Base-by-base conservation (phyloP, 306 rosid genomes). In the Prunus mira region DNA sequence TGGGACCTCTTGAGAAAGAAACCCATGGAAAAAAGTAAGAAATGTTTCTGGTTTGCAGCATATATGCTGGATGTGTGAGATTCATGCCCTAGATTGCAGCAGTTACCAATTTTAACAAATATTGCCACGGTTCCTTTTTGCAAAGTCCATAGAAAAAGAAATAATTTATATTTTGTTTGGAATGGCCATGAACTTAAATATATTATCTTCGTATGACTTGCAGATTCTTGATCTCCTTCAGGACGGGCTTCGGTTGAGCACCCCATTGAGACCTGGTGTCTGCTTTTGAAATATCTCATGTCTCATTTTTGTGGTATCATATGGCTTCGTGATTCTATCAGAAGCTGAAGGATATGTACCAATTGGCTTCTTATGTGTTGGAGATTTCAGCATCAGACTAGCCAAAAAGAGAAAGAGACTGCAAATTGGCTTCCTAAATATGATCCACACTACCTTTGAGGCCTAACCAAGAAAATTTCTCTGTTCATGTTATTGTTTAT, bases 191-290 rank as follows among this genome's bases (percentile, higher is more conserved):
- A 52, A 14, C 50, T 30, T 65, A 30, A 38, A 65, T 22, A 49
- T 49, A 58, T 18, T 12, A 12, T 43, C 69, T 56, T 45, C 55
- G 46, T 3, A 25, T 72, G 67, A 19, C 43, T 52, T 24, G 73
- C 82, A 79, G 82, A 74, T 64, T 78, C 77, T 71, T 54, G 68
- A 43, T 79, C 27, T 3, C 45, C 78, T n/a, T 20, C 1, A 15
- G 18, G 38, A 25, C 20, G 12, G 66, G 20, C 54, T 51, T 10
- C 6, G 25, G 30, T 38, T 77, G 65, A 65, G 24, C 17, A 55
- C 50, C n/a, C 14, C n/a, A 38, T 25, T 41, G 55, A 63, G 17
- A 49, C 30, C 41, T 38, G 75, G 60, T 20, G 41, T 45, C 25
- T 57, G 20, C 69, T 4, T 61, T 1, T 12, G 38, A 12, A 9